phyloP scores from a whole-genome alignment of 257 asterid species.

The Primulina huaijiensis region DNA sequence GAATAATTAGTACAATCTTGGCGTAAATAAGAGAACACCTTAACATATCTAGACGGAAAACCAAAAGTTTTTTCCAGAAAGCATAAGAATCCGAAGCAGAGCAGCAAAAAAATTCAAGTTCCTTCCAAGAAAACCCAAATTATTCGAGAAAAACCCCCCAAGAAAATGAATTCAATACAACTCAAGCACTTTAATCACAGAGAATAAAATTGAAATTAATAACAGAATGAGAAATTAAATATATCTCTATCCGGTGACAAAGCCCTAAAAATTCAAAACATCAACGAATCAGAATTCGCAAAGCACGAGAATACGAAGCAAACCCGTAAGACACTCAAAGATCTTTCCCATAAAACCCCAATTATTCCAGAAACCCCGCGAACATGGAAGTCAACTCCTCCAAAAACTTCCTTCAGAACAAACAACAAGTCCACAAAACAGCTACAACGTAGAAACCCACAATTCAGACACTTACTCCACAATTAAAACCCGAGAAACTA shows the following conservation, averaged over 20 bases:
- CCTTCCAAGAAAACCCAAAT: slow-evolving; percentile 18
- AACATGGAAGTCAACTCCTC: slow-evolving; percentile 16
- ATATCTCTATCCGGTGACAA: slow-evolving; percentile 1
- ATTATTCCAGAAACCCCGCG: background rate
- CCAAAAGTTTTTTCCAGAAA: background rate
- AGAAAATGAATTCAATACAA: slow-evolving; percentile 35
- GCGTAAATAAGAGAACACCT: background rate
- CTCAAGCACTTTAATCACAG: slow-evolving; percentile 27
- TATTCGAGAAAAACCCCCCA: slow-evolving; percentile 22
- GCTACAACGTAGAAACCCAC: slow-evolving; percentile 3
- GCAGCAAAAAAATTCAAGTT: slow-evolving; percentile 3
- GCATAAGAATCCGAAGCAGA: slow-evolving; percentile 7
- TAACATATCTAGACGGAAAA: background rate
- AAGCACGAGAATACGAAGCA: too few relatives aligned
- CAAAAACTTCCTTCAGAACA: slow-evolving; percentile 15
- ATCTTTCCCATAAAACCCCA: background rate
- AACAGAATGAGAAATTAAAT: background rate
- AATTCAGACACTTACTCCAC: slow-evolving; percentile 4
- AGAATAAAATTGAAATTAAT: slow-evolving; percentile 29
- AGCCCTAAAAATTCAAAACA: slow-evolving; percentile 35
- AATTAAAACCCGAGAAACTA: slow-evolving; percentile 34
- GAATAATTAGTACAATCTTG: background rate
- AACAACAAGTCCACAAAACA: background rate
- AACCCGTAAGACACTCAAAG: background rate
- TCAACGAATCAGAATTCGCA: slow-evolving; percentile 21